Percentiles rank a stretch among this genome's conserved stretches.
Conservation (phyloP, 140 eudicot genomes). For the Senecio squalidus region DNA sequence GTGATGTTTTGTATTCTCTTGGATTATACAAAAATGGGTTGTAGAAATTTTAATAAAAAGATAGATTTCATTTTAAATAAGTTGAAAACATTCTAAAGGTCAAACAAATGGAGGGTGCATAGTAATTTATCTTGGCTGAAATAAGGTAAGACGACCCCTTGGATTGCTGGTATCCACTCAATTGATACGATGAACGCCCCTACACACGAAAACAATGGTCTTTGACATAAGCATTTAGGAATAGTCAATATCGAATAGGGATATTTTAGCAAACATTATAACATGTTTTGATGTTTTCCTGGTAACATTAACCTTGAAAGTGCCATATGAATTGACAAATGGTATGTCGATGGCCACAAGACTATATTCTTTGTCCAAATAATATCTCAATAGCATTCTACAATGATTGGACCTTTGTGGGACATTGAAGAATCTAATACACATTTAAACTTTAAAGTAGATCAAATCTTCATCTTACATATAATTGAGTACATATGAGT, state of each 20-base stretch:
- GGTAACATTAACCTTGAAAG: conserved; percentile 18
- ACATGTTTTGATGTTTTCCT: conserved; percentile 17
- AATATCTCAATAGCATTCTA: conserved; percentile 29
- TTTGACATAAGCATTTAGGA: conserved; percentile 13
- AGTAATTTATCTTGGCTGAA: background rate
- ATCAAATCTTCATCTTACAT: conserved; percentile 17
- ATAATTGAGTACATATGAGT: background rate
- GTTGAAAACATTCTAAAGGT: background rate
- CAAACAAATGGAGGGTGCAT: background rate
- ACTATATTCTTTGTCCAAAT: conserved; percentile 29
- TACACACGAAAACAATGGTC: conserved; percentile 18
- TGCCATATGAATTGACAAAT: conserved; percentile 19
- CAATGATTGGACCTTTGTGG: conserved; percentile 18
- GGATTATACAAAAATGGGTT: too few species aligned
- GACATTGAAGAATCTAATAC: conserved; percentile 22
- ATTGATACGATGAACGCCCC: background rate
- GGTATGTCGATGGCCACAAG: conserved; percentile 17
- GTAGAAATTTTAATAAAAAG: too few species aligned
- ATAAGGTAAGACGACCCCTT: conserved; percentile 5
- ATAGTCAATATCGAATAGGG: conserved; percentile 8
- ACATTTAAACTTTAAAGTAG: conserved; percentile 11
- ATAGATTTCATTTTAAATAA: too few species aligned
- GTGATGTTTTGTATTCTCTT: too few species aligned
- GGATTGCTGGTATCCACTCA: background rate
- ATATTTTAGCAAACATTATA: conserved; percentile 11